Base-by-base conservation (phyloP, 2,329 filamentous ascomycete genomes). In the Aspergillus versicolor region DNA sequence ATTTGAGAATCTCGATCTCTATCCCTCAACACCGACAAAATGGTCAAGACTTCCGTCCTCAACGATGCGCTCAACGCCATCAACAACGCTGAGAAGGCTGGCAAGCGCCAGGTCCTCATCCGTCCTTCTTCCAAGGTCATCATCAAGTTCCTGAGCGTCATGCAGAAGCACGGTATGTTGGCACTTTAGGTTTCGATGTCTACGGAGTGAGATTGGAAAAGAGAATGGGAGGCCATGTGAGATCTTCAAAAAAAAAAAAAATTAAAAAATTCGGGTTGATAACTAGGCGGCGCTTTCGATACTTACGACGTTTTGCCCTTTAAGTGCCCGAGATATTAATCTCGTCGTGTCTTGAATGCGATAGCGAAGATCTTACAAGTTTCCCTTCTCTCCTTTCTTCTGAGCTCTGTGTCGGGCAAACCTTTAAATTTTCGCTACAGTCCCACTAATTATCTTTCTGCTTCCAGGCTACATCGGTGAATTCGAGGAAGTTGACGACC, bases 11-110 rank as follows among this genome's bases (percentile, higher is more conserved):
- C 78, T 81, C 70, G 66, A 42, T 17, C 45, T 41, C 22, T 40
- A 30, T 49, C 37, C 43, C 37, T 67, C 60, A 63, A 62, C 54
- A 84, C 84, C 86, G 87, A 78, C 87, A 97, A 90, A 79, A 99
- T 99, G 93, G 92, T 97, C 82, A 92, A 91, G 85, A 97, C 94
- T 76, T 96, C 92, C 80, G 94, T 97, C 77, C 92, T 99, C 82
- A 95, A 97, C 87, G 94, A 99, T 89, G 92, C 91, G 79, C 90
- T 97, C 76, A 96, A 96, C 81, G 85, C 88, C 85, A 97, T 99
- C 89, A 99, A 99, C 92, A 99, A 99, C 82, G 94, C 94, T 86
- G 95, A 99, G 88, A 97, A 99, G 90, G 85, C 90, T 73, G 94
- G 94, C 84, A 97, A 97, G 90, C 92, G 94, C 77, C 94, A 99